phyloP scores from a whole-genome alignment of 306 rosid species.

The Trichosanthes cucumerina region DNA sequence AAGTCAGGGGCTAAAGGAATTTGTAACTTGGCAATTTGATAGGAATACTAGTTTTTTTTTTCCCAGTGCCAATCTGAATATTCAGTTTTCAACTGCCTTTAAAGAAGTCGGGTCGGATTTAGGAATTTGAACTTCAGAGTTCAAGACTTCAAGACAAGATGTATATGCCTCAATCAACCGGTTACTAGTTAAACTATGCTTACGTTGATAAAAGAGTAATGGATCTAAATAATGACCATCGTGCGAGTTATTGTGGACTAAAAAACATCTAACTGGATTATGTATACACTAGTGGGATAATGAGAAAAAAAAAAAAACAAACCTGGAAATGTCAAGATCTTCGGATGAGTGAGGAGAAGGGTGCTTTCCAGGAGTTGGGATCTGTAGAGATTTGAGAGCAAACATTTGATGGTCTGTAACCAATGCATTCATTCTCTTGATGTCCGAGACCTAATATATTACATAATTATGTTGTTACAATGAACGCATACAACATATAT shows the following conservation, averaged over 20 bases:
- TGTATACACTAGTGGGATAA: no score
- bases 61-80: neutral
- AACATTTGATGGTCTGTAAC: constrained; percentile 88
- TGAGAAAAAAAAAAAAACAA: neutral
- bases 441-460: constrained; percentile 49
- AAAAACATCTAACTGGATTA: neutral
- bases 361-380: constrained; percentile 84
- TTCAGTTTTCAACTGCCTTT: neutral
- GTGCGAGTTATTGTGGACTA: neutral
- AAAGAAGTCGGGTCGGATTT: neutral
- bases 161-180: no score
- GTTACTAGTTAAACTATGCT: neutral
- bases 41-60: neutral
- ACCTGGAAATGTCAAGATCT: constrained; percentile 31
- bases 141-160: neutral
- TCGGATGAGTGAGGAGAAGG: constrained; percentile 61
- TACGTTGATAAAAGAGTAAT: neutral
- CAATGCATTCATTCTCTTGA: constrained; percentile 69
- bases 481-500: neutral
- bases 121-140: no score
- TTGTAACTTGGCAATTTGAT: neutral
- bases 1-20: neutral
- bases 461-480: neutral
- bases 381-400: constrained; percentile 70
- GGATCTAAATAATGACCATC: neutral